Base-by-base conservation (phyloP, 106 monocot species). In the Apostasia shenzhenica region DNA sequence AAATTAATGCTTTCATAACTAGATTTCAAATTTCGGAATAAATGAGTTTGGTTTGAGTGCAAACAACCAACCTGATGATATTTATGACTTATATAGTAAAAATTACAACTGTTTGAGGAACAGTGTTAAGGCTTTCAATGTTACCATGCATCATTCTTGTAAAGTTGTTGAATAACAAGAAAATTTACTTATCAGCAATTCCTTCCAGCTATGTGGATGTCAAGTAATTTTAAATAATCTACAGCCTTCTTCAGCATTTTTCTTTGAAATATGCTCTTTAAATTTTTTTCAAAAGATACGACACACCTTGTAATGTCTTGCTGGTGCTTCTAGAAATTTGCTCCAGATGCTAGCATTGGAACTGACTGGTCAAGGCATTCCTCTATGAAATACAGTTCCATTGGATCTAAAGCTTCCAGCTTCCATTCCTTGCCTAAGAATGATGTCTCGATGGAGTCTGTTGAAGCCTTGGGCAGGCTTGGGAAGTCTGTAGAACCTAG, bases 351-450 rank as follows among this genome's bases (percentile, higher is more conserved):
- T 85, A 54, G 49, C 48, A 72, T 45, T 69, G 81, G 78, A 79
- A 85, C 76, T 81, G 81, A 85, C n/a, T 82, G 85, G 80, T 39
- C 81, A 74, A 82, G 73, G 63, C 6, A 60, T 41, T 57, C 60
- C 48, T 72, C 10, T 11, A 5, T 39, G 48, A 67, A 69, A 76
- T 55, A 41, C 68, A 46, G 60, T 58, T 58, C 67, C 6, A 14
- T 59, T 77, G 72, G 69, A 64, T 77, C 76, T 14, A 72, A 76
- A 45, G 55, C 26, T 59, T 62, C 46, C 47, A 80, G 49, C 72
- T 45, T 61, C 3, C 45, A 62, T 52, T 26, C 43, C 14, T 70
- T 71, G 8, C 40, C 45, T 39, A 72, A 77, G 63, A 67, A 66
- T 65, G 45, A 46, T 46, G 67, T 59, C 45, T 56, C 61, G 46